A percentile compares a stretch with the other conserved stretches of the same genome.
phyloP scores from a whole-genome alignment of 305 asterid species.

The Solanum hybrid region DNA sequence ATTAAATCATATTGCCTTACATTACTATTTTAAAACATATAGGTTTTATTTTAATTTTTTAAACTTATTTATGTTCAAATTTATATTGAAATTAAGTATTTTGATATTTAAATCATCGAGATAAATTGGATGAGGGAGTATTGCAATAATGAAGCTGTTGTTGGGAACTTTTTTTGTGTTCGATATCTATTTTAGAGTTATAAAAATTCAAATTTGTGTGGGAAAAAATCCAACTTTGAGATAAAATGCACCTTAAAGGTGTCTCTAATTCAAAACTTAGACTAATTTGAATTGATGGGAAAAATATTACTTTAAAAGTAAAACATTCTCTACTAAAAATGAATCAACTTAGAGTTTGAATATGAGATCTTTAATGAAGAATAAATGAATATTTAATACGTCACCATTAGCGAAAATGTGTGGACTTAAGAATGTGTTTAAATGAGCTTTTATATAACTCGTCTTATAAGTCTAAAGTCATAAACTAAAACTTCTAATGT shows the following conservation, averaged over 20 bases:
- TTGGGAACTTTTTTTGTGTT: not conserved
- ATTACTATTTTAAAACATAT: not conserved
- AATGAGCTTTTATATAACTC: not conserved
- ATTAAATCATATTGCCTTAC: not conserved
- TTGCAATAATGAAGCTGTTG: not conserved
- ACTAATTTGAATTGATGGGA: not conserved
- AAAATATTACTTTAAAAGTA: not conserved
- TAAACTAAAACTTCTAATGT: no score
- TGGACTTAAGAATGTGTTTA: no score
- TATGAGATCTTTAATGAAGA: no score
- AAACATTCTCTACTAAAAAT: not conserved
- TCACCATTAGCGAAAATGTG: no score
- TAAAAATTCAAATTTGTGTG: not conserved
- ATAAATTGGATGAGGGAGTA: not conserved
- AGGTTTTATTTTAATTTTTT: no score
- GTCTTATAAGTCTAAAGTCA: not conserved
- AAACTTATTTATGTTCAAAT: not conserved
- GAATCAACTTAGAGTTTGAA: no score
- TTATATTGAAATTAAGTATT: not conserved
- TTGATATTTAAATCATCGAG: not conserved
- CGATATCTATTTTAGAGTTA: not conserved
- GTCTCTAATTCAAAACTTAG: not conserved
- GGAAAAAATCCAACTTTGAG: not conserved
- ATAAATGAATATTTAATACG: no score
- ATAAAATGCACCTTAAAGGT: not conserved